Conservation (phyloP, 768 basidiomycete species). For the Russula sp. region DNA sequence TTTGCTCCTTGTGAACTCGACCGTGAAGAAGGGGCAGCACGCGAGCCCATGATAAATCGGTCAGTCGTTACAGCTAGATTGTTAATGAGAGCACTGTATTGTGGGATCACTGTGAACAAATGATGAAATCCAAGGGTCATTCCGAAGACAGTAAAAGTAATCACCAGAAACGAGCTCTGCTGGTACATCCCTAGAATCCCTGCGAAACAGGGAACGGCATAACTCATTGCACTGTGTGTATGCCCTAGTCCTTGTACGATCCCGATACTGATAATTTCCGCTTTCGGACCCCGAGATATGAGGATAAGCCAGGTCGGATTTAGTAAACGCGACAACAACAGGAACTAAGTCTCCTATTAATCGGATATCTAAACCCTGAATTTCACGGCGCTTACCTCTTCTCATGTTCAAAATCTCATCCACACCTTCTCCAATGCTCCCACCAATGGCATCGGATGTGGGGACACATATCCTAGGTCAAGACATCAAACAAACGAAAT, state of each 20-base stretch:
- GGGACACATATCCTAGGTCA: neutral
- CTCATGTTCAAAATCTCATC: neutral
- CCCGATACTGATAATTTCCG: neutral
- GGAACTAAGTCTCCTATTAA: neutral
- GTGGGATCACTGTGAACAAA: neutral
- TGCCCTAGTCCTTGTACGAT: neutral
- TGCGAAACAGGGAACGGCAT: neutral
- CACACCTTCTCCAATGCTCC: neutral
- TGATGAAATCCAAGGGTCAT: neutral
- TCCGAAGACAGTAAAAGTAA: neutral
- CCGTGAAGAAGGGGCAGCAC: neutral
- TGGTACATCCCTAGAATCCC: neutral
- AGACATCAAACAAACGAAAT: neutral
- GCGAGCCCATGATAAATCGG: neutral
- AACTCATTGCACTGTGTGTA: neutral
- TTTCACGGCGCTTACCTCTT: neutral
- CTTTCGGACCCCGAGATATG: neutral
- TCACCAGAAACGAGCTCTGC: constrained; percentile 1
- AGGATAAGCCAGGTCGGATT: neutral
- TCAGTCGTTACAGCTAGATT: neutral
- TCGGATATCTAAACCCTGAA: no score
- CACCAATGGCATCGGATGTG: neutral
- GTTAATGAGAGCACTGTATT: neutral
- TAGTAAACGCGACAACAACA: constrained; percentile 1
- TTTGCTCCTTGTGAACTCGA: neutral